These are phyloP conservation scores for Lathyrus tuberosus DNA, from an alignment of 306 rosid genomes.

Conservation along the genomic window DNA sequence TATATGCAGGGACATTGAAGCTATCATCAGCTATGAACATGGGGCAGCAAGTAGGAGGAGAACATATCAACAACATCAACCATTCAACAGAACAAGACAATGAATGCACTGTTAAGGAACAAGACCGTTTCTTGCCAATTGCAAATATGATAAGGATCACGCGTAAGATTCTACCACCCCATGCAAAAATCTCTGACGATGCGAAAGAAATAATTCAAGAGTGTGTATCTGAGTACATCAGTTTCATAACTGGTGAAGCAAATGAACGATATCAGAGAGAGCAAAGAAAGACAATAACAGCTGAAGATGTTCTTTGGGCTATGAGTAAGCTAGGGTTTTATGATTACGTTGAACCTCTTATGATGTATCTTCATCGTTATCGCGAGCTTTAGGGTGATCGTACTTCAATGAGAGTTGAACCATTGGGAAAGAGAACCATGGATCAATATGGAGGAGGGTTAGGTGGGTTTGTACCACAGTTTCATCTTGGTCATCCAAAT, in stretches of 20 bases:
- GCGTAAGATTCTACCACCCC: constrained; percentile 81
- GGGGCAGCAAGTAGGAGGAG: too few species aligned
- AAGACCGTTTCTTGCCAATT: constrained; percentile 92
- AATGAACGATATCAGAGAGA: constrained; percentile 86
- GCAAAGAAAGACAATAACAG: constrained; percentile 84
- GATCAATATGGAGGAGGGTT: constrained; percentile 34
- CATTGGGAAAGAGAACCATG: constrained; percentile 44
- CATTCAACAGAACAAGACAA: too few species aligned
- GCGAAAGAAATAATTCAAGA: constrained; percentile 90
- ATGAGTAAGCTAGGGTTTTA: constrained; percentile 89
- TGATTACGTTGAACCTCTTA: constrained; percentile 75
- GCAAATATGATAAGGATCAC: constrained; percentile 89
- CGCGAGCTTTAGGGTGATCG: constrained; percentile 79
- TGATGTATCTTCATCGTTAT: constrained; percentile 73
- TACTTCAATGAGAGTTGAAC: too few species aligned
- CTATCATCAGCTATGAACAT: too few species aligned
- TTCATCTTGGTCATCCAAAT: constrained; percentile 47
- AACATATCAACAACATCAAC: too few species aligned
- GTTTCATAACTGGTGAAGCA: constrained; percentile 90
- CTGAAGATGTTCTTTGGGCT: constrained; percentile 90
- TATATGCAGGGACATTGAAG: too few species aligned
- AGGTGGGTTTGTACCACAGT: constrained; percentile 45
- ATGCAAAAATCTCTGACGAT: constrained; percentile 78
- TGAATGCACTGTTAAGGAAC: constrained; percentile 80
- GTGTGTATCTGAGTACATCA: constrained; percentile 82